phyloP scores from a whole-genome alignment of 495 filamentous ascomycete species.

The Neurospora tetraspora region DNA sequence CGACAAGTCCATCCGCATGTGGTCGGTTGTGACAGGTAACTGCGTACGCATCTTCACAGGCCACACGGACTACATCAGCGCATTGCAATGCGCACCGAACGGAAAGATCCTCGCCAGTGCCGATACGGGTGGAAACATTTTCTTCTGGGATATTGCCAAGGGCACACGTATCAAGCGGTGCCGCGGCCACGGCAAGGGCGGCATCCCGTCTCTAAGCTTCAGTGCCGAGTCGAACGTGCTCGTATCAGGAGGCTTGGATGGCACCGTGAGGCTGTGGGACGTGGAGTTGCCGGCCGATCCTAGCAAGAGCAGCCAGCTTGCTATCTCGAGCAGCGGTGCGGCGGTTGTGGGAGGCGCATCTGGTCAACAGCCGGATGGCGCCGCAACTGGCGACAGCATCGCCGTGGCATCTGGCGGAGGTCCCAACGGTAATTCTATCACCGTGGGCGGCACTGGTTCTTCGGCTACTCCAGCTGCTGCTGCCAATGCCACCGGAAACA shows the following conservation, averaged over 20 bases:
- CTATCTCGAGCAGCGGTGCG: neutral
- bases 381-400: conserved; percentile 32
- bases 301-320: conserved; percentile 24
- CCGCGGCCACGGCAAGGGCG: conserved; percentile 87
- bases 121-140: conserved; percentile 73
- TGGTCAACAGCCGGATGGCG: conserved; percentile 50
- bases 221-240: conserved; percentile 82
- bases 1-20: conserved; percentile 93
- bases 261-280: conserved; percentile 90
- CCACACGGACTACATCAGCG: conserved; percentile 73
- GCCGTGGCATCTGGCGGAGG: conserved; percentile 35
- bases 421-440: conserved; percentile 23
- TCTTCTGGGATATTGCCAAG: conserved; percentile 83
- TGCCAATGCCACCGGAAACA: conserved; percentile 21
- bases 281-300: conserved; percentile 52
- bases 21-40: conserved; percentile 76
- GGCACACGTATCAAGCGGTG: conserved; percentile 81
- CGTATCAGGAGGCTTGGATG: conserved; percentile 82
- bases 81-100: conserved; percentile 73
- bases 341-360: conserved; percentile 23
- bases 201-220: conserved; percentile 87
- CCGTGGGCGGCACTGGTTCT: conserved; percentile 18
- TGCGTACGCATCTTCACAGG: conserved; percentile 88
- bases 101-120: conserved; percentile 83
- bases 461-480: conserved; percentile 16